Evolutionary conservation across 176 grass and related monocot species (phyloP).

Genomic region (Phoenix dactylifera): DNA sequence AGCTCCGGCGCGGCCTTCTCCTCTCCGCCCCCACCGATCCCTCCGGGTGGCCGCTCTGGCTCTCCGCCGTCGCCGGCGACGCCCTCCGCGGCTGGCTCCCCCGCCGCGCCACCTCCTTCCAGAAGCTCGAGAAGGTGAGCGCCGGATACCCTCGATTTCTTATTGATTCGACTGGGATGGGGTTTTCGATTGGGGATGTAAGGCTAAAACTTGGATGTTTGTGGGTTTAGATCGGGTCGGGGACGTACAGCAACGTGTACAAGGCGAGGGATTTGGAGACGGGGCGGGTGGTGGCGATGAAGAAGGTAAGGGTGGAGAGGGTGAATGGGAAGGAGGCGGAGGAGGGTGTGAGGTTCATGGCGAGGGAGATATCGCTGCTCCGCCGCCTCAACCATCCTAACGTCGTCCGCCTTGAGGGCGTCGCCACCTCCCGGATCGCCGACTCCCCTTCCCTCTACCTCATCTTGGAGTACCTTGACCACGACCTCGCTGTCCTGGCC

Average conservation of each 20-base stretch:
- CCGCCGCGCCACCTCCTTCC: constrained; percentile 77
- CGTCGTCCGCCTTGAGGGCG: constrained; percentile 55
- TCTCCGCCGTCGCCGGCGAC: constrained; percentile 59
- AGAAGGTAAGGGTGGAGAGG: constrained; percentile 83
- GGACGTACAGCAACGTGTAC: constrained; percentile 99
- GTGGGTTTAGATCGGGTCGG: constrained; percentile 73
- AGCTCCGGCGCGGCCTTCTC: constrained; percentile 6
- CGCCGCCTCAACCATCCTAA: constrained; percentile 70
- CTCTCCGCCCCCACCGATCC: constrained; percentile 36
- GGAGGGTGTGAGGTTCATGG: constrained; percentile 80
- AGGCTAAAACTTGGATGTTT: constrained; percentile 3
- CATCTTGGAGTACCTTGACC: constrained; percentile 96
- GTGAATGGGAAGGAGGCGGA: constrained; percentile 20
- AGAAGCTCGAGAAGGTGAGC: constrained; percentile 84
- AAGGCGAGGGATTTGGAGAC: constrained; percentile 74
- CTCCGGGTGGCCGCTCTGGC: constrained; percentile 81
- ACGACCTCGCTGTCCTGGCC: constrained; percentile 70
- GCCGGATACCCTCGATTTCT: background rate
- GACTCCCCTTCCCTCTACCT: constrained; percentile 77
- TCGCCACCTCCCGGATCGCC: constrained; percentile 78
- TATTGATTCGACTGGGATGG: too few relatives aligned
- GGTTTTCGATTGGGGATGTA: too few relatives aligned
- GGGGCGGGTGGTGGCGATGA: constrained; percentile 67
- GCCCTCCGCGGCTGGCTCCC: constrained; percentile 63
- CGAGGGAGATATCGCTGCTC: constrained; percentile 76